Percentiles rank a stretch among this genome's conserved stretches.
phyloP scores from a whole-genome alignment of 306 rosid genomes.

The Glycine latifolia region DNA sequence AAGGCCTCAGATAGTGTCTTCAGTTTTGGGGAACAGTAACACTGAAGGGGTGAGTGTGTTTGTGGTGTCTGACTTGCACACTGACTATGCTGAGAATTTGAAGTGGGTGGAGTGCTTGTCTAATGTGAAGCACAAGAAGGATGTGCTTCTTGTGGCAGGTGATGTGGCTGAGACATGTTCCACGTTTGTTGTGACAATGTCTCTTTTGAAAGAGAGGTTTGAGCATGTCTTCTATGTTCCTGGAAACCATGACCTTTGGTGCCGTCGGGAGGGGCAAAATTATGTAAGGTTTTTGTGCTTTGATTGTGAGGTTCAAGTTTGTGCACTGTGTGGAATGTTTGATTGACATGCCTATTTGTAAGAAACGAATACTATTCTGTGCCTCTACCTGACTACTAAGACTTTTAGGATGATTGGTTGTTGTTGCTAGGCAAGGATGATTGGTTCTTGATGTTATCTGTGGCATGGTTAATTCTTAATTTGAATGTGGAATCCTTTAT shows the following conservation, averaged over 20 bases:
- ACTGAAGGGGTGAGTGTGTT: conserved; percentile 66
- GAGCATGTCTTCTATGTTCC: conserved; percentile 76
- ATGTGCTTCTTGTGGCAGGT: conserved; percentile 81
- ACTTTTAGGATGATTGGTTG: conserved; percentile 12
- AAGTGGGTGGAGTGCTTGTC: conserved; percentile 74
- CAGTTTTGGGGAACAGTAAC: conserved; percentile 50
- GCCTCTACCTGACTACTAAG: not conserved
- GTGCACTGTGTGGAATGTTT: conserved; percentile 29
- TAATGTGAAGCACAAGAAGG: conserved; percentile 54
- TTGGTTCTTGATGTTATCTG: conserved; percentile 9
- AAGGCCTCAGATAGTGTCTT: conserved; percentile 62
- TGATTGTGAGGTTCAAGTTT: conserved; percentile 28
- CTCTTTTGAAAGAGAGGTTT: conserved; percentile 76
- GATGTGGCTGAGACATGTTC: conserved; percentile 81
- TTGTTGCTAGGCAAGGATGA: not conserved
- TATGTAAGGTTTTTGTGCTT: conserved; percentile 62
- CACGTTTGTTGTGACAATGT: conserved; percentile 73
- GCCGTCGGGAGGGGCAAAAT: conserved; percentile 63
- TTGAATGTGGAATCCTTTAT: not conserved
- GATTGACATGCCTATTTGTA: not conserved
- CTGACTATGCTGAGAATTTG: conserved; percentile 87
- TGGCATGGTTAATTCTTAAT: conserved; percentile 5
- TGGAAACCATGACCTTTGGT: conserved; percentile 95
- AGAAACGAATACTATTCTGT: not conserved
- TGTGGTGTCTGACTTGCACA: conserved; percentile 85